Evolutionary conservation across 2,329 filamentous ascomycete genomes (phyloP).

Genomic region (Penicillium occitanis): DNA sequence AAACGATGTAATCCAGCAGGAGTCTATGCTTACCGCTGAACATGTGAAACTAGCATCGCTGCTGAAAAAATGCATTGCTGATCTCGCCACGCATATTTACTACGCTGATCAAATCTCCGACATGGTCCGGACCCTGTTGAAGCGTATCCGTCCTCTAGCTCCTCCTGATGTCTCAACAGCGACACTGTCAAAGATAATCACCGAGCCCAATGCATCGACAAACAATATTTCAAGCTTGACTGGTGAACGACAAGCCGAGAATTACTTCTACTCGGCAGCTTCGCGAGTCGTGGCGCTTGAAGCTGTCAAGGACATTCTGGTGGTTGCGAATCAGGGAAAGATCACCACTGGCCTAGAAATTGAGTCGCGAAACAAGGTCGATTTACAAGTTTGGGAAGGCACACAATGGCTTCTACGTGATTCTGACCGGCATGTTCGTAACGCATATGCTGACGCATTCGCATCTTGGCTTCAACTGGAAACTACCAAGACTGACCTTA

Average conservation of each 20-base stretch:
- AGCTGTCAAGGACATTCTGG: conserved; percentile 77
- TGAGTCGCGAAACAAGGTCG: conserved; percentile 71
- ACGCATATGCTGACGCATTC: conserved; percentile 81
- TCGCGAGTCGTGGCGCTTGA: conserved; percentile 67
- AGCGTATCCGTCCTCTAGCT: conserved; percentile 68
- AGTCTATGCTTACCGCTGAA: conserved; percentile 25
- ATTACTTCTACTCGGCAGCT: conserved; percentile 63
- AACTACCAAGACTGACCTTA: conserved; percentile 65
- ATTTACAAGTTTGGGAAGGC: conserved; percentile 88
- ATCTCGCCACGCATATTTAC: conserved; percentile 90
- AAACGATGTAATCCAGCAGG: conserved; percentile 16
- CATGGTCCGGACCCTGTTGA: conserved; percentile 80
- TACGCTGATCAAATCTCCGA: conserved; percentile 95
- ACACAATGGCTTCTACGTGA: conserved; percentile 91
- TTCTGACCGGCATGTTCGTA: conserved; percentile 71
- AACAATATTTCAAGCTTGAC: conserved; percentile 44
- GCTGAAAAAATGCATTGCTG: conserved; percentile 81
- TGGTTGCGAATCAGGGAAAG: conserved; percentile 71
- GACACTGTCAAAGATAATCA: conserved; percentile 49
- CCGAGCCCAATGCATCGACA: conserved; percentile 51
- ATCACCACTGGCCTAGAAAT: conserved; percentile 58
- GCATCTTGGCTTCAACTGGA: conserved; percentile 83
- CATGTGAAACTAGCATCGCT: conserved; percentile 63
- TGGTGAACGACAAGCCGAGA: conserved; percentile 55
- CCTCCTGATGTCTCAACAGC: conserved; percentile 44